Percentiles rank a stretch among this genome's conserved stretches.
These are phyloP conservation scores for Grigorovia yakushimaensis DNA, from an alignment of 805 yeast genomes.

Conservation along the genomic window DNA sequence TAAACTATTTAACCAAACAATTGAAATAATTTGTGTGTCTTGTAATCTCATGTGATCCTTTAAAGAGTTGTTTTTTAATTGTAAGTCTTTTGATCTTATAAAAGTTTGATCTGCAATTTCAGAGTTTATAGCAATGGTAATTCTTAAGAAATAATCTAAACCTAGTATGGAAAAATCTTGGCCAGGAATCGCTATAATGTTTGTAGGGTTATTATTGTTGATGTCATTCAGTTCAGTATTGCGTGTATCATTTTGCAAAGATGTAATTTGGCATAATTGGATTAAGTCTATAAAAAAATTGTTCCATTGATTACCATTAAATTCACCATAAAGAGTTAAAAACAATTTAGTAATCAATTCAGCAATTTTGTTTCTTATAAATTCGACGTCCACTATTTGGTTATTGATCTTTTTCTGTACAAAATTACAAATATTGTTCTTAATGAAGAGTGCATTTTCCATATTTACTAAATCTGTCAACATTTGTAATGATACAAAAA, in stretches of 20 bases:
- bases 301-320: constrained; percentile 24
- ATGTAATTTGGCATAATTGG: constrained; percentile 15
- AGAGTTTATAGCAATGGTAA: constrained; percentile 66
- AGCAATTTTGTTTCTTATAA: constrained; percentile 26
- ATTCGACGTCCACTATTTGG: constrained; percentile 22
- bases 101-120: constrained; percentile 92
- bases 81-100: constrained; percentile 50
- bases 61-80: constrained; percentile 56
- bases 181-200: too few species aligned
- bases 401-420: constrained; percentile 16
- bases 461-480: constrained; percentile 16
- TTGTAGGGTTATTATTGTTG: too few species aligned
- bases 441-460: constrained; percentile 12
- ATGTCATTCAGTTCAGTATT: too few species aligned
- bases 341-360: constrained; percentile 27
- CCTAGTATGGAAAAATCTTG: constrained; percentile 29
- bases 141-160: constrained; percentile 68
- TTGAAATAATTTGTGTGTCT: constrained; percentile 59
- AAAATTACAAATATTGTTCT: constrained; percentile 16
- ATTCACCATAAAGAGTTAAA: constrained; percentile 25
- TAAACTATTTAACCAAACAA: constrained; percentile 50
- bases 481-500: constrained; percentile 27
- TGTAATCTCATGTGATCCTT: constrained; percentile 75
- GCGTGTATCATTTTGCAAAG: constrained; percentile 1
- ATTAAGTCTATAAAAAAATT: constrained; percentile 25